Base-by-base conservation (phyloP, 176 grass and related monocot genomes). In the Bothriochloa decipiens region DNA sequence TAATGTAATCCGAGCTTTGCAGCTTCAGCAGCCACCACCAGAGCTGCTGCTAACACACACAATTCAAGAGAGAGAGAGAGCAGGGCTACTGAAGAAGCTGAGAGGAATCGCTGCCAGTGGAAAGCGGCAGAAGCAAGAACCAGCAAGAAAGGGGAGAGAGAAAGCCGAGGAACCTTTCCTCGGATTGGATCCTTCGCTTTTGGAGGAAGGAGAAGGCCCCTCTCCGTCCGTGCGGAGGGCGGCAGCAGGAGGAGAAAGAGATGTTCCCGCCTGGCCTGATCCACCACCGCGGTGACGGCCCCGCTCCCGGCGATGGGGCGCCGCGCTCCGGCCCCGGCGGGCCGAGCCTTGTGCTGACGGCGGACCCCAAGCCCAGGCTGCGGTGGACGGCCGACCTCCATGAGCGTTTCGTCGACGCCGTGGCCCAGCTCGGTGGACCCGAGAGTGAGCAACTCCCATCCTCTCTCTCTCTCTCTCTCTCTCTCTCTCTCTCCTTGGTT, bases 381-480 rank as follows among this genome's bases (percentile, higher is more conserved):
- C 89, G 97, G 8, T 96, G 97, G 97, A 99, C 90, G n/a, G 88
- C 86, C 46, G 97, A 99, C 86, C 93, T 99, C 77, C 97, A 99
- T 52, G 97, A 99, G 81, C 93, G 97, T 75, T 99, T 99, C 86
- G 93, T 96, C 82, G 93, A 99, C 84, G 97, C 93, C 70, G 93
- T 99, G 75, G 89, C 97, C 43, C 97, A 99, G 93, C 97, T 99
- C 61, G 97, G 97, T 63, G 97, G 93, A 27, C 90, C 93, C 20
- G 97, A 99, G 86, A 99, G 96, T 99, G 69, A 81, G 96, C 47
- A 16, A 1, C 50, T 58, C 50, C 16, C 15, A 46, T 25, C 37
- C 15, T 18, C 36, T 7, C 8, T 0, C 1, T 7, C 0, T 0
- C 40, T 7, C 40, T 1, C 40, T 35, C 36, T 40, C 14, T 39